Conservation (phyloP, 192 early-diverging fungal species). For the Backusella tarrabulga region DNA sequence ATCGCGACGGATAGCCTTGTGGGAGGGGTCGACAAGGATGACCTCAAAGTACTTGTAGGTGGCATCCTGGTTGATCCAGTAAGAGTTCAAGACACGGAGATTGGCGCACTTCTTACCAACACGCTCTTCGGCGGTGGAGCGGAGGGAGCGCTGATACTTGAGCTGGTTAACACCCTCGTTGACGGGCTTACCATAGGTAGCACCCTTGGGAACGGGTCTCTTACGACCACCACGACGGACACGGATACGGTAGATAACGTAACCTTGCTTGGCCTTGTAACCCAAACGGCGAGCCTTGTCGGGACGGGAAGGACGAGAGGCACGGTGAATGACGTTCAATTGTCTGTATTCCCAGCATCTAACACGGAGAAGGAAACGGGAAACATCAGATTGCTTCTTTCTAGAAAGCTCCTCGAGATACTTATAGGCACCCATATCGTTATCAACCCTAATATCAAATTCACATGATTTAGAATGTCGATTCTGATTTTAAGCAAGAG, state of each 20-base stretch:
- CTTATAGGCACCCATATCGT: conserved; percentile 65
- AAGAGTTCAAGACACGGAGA: conserved; percentile 98
- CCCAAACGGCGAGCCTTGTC: conserved; percentile 99
- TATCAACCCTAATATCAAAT: background rate
- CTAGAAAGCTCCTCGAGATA: conserved; percentile 94
- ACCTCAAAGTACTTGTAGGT: too few relatives aligned
- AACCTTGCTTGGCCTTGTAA: conserved; percentile 99
- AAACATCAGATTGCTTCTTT: conserved; percentile 99
- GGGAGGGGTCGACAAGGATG: too few relatives aligned
- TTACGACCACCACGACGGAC: conserved; percentile 99
- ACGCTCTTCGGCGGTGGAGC: conserved; percentile 94
- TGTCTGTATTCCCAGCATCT: conserved; percentile 98
- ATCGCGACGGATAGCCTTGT: conserved; percentile 96
- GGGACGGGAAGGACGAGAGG: conserved; percentile 95
- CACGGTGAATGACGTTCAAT: conserved; percentile 98
- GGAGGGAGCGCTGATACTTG: conserved; percentile 96
- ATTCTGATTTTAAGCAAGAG: background rate
- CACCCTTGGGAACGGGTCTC: conserved; percentile 95
- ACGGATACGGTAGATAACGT: conserved; percentile 98
- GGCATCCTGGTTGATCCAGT: conserved; percentile 99
- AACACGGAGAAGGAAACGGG: conserved; percentile 97
- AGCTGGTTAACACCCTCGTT: conserved; percentile 97
- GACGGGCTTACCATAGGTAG: conserved; percentile 96
- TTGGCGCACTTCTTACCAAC: conserved; percentile 95
- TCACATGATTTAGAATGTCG: background rate